Base-by-base conservation (phyloP, 129 eudicot genomes). In the Mikania micrantha region DNA sequence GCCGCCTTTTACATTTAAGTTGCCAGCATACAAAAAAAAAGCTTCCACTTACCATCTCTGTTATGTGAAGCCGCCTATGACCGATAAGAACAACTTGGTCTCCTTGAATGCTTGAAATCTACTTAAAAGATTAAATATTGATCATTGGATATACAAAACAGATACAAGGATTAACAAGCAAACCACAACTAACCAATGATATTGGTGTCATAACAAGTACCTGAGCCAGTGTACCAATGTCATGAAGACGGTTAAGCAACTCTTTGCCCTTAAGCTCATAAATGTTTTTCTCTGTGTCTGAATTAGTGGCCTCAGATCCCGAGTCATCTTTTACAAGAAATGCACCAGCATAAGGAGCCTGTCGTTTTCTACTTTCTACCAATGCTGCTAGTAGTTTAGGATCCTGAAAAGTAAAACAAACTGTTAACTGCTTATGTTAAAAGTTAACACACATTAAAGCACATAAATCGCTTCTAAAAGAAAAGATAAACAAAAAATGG, bases 221-320 rank as follows among this genome's bases (percentile, higher is more conserved):
- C 98, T 92, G 98, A 21, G 95, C 98, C 47, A 93, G 78, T 56
- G 95, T 86, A 45, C 98, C 98, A 80, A 93, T 96, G 77, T 88
- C 95, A 75, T 93, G 96, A 64, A 93, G 91, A 60, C 98, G 96
- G 19, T 84, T 77, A 44, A 88, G 74, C 65, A 93, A 75, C 13
- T 88, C 98, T 74, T 88, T 83, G 59, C 98, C 98, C 76, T 88
- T 93, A 24, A 86, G 90, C 28, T 88, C 95, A 56, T 80, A 70
- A 45, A 85, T 80, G 75, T 72, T 81, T 72, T 93, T 93, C 75
- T 84, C 98, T 58, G 86, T 0, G 59, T 92, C 96, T 4, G 91
- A 72, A 47, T 82, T 84, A 64, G 84, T 59, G 58, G 67, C 61
- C 44, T 86, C 98, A 21, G 82, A 27, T 35, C 74, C 85, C 39